Conservation (phyloP, 2,329 filamentous ascomycete genomes). For the Zymoseptoria ardabiliae region DNA sequence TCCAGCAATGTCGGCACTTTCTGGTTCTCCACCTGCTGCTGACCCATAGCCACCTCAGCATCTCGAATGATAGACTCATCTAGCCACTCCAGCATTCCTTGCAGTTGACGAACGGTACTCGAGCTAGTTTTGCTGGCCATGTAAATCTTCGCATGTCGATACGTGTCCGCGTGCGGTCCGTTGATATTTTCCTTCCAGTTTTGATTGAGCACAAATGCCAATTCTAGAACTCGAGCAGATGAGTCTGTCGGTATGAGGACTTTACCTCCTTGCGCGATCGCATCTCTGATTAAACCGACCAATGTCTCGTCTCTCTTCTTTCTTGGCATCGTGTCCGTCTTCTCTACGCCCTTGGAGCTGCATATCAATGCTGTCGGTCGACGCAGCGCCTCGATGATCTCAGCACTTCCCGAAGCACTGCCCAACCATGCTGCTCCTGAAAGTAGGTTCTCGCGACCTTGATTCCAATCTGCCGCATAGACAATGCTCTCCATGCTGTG, state of each 20-base stretch:
- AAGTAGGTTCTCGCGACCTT: conserved; percentile 90
- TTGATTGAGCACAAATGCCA: conserved; percentile 87
- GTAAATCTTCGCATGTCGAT: conserved; percentile 57
- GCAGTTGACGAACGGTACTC: conserved; percentile 81
- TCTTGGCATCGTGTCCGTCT: conserved; percentile 55
- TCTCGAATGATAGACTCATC: conserved; percentile 90
- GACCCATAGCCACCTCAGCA: conserved; percentile 37
- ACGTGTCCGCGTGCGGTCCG: conserved; percentile 33
- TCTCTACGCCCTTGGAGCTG: conserved; percentile 73
- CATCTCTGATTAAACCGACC: conserved; percentile 71
- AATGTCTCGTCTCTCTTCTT: conserved; percentile 80
- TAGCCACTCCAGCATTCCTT: conserved; percentile 99
- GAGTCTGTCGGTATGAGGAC: conserved; percentile 93
- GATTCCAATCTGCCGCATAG: conserved; percentile 97
- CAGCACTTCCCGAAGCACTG: conserved; percentile 71
- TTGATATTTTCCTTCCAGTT: conserved; percentile 61
- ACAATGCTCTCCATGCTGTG: conserved; percentile 95
- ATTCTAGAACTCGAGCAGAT: conserved; percentile 84
- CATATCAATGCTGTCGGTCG: conserved; percentile 92
- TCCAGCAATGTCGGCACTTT: conserved; percentile 68
- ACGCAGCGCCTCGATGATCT: conserved; percentile 87
- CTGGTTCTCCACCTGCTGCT: conserved; percentile 39
- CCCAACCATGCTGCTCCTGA: conserved; percentile 91
- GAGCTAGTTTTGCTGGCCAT: conserved; percentile 79
- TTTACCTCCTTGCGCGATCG: conserved; percentile 74